Conservation (phyloP, 2,329 filamentous ascomycete species). For the Sordariomycetes sp. region DNA sequence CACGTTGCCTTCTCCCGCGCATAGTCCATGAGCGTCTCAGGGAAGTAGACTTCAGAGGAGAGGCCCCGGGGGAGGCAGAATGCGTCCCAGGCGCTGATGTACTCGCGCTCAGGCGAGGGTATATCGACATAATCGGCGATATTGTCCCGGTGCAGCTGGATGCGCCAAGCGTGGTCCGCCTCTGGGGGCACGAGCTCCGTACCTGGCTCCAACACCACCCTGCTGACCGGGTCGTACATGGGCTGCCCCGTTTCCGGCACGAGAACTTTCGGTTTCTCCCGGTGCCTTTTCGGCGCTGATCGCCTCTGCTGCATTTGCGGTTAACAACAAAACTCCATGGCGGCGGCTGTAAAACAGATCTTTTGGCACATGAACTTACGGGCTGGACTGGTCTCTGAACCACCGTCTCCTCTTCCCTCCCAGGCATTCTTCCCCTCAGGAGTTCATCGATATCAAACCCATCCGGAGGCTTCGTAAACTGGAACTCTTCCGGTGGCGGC, state of each 20-base stretch:
- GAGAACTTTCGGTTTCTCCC: constrained; percentile 18
- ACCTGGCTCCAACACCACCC: constrained; percentile 36
- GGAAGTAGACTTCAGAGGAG: constrained; percentile 39
- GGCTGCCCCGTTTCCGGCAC: constrained; percentile 40
- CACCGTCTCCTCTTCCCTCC: neutral
- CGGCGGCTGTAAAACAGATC: neutral
- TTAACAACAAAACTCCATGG: neutral
- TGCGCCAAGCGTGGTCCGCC: constrained; percentile 40
- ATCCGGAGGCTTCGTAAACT: neutral
- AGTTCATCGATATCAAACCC: neutral
- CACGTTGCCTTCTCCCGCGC: constrained; percentile 37
- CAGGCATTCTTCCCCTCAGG: neutral
- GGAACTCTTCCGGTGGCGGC: constrained; percentile 17
- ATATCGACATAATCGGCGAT: constrained; percentile 48
- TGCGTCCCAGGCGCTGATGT: constrained; percentile 46
- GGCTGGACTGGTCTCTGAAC: neutral
- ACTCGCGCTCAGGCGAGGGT: constrained; percentile 42
- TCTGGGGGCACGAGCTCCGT: constrained; percentile 30
- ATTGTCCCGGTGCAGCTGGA: constrained; percentile 48
- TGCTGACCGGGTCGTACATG: constrained; percentile 48
- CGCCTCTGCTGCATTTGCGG: neutral
- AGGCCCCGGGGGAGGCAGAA: constrained; percentile 40
- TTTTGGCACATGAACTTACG: neutral
- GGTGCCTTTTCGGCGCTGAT: neutral
- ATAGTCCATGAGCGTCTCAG: constrained; percentile 40